Evolutionary conservation across 2,329 filamentous ascomycete species (phyloP), one percentile per base, ranked within the genome.

Genomic region (Scedosporium boydii): DNA sequence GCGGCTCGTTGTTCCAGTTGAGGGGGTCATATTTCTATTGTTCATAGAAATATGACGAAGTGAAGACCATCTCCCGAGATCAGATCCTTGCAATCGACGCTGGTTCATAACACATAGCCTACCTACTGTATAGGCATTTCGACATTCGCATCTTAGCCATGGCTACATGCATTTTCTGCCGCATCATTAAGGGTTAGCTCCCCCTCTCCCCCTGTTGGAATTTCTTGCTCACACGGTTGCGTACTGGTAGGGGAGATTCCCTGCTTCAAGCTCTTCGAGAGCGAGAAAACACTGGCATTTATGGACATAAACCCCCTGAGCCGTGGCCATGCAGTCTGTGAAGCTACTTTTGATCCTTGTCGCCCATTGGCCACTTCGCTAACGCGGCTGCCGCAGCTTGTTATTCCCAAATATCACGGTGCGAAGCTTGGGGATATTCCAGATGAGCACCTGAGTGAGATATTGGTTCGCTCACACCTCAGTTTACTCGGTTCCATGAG

Each of bases 341-440:
- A 53, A 16, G 38, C 27, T 18, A 26, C 21, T 5, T 26, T 29
- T 21, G 23, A 27, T 57, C 21, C 9, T 6, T 7, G 14, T 2
- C 26, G 26, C 12, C n/a, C 12, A 29, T 16, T 34, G 12, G 9
- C 23, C 16, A n/a, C 4, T 16, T 10, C 27, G 27, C 55, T 34
- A 16, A 57, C 46, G 3, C 29, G 42, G 12, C 51, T 59, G 16
- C 12, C 46, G 21, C 62, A 96, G 93, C 91, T 99, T 72, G 89
- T 99, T 64, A 96, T 99, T 68, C 95, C 95, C 67, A 99, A 99
- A 78, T 84, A 86, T 77, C 95, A 99, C 77, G 95, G 93, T 72
- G 89, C 83, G 65, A 98, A 97, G 78, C 85, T 99, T 27, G 83
- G 86, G 65, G 93, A 98, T 73, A 93, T 99, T 64, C 93, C 95